Percentiles rank a stretch among this genome's conserved stretches.
phyloP scores from a whole-genome alignment of 495 filamentous ascomycete species.

The Aspergillus heteromorphus region DNA sequence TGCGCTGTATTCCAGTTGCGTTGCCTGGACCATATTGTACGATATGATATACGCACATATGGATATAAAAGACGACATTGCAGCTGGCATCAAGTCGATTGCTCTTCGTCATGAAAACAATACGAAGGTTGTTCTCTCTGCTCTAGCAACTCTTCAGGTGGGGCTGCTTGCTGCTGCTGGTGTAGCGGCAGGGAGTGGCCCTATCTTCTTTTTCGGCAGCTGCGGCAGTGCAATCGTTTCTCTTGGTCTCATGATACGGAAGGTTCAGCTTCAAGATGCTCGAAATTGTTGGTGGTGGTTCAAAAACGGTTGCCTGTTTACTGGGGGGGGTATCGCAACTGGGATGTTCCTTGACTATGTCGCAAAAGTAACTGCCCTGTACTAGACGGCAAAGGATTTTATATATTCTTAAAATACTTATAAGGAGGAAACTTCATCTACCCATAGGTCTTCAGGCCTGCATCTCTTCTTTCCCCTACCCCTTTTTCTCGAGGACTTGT shows the following conservation, averaged over 20 bases:
- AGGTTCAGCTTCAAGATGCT: conserved; percentile 76
- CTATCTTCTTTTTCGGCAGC: conserved; percentile 76
- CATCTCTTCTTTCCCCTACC: no score
- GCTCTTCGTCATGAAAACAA: conserved; percentile 81
- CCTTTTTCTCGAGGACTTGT: no score
- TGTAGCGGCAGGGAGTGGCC: conserved; percentile 65
- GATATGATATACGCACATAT: conserved; percentile 99
- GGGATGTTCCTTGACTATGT: conserved; percentile 63
- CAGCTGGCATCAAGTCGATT: conserved; percentile 93
- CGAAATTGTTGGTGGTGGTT: conserved; percentile 98
- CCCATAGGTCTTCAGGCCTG: no score
- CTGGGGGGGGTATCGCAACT: conserved; percentile 59
- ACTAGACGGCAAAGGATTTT: conserved; percentile 16
- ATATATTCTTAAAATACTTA: no score
- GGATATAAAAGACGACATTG: conserved; percentile 91
- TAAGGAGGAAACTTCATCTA: no score
- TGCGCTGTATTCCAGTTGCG: conserved; percentile 75
- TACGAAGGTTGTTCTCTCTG: conserved; percentile 79
- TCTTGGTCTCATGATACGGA: conserved; percentile 82
- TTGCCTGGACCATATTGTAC: conserved; percentile 92
- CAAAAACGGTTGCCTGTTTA: conserved; percentile 62
- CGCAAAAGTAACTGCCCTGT: conserved; percentile 28
- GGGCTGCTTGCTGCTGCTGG: conserved; percentile 77
- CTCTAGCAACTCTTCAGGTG: conserved; percentile 69
- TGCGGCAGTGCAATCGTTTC: conserved; percentile 77